These are phyloP conservation scores for Solanum bukasovii DNA, from an alignment of 257 asterid species.

Conservation along the genomic window DNA sequence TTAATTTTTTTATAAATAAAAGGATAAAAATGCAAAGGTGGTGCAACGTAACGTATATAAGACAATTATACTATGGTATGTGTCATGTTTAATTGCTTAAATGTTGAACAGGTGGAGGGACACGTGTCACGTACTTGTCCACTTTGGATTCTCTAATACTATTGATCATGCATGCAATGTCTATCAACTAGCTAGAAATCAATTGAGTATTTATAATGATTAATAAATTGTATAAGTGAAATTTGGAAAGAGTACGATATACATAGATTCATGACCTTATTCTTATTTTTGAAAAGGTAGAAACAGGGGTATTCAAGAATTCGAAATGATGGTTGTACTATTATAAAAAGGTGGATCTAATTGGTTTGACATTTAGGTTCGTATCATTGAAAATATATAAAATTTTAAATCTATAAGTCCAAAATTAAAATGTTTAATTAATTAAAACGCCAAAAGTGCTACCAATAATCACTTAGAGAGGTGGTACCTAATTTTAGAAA, in stretches of 20 bases:
- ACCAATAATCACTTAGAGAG: too few relatives aligned
- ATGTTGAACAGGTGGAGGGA: constrained; percentile 14
- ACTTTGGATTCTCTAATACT: not conserved
- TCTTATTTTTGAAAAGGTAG: too few relatives aligned
- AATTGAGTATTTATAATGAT: too few relatives aligned
- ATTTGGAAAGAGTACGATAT: not conserved
- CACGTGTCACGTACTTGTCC: constrained; percentile 7
- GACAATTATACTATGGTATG: not conserved
- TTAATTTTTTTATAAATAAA: not conserved
- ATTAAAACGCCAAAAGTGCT: too few relatives aligned
- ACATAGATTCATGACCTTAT: not conserved
- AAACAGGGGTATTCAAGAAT: too few relatives aligned
- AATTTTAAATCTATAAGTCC: too few relatives aligned
- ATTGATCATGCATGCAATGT: not conserved
- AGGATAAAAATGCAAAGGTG: not conserved
- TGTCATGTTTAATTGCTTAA: constrained; percentile 6
- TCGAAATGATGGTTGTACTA: accelerated
- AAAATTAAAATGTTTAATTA: too few relatives aligned
- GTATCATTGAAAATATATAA: too few relatives aligned
- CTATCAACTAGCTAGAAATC: not conserved
- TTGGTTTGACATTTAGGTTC: too few relatives aligned
- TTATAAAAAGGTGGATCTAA: too few relatives aligned
- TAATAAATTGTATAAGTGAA: not conserved
- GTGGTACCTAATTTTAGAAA: too few relatives aligned
- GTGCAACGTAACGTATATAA: not conserved